phyloP scores from a whole-genome alignment of 208 protist species.

The Hexamita inflata region DNA sequence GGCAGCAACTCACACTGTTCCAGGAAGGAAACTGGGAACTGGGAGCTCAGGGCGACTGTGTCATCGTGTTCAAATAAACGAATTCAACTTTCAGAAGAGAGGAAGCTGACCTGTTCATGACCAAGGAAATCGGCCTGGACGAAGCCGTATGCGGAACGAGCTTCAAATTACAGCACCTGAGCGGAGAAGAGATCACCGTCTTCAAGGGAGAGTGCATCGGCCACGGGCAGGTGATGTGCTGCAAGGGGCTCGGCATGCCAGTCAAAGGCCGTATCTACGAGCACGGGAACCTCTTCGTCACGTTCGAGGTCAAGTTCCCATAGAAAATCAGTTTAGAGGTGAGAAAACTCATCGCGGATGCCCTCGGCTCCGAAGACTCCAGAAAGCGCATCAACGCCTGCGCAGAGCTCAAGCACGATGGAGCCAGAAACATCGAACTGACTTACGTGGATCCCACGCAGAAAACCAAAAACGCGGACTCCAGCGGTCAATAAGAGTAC shows the following conservation, averaged over 20 bases:
- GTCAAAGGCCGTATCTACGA: constrained; percentile 10
- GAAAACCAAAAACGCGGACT: too few species aligned
- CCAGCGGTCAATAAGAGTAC: too few species aligned
- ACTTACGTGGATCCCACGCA: neutral
- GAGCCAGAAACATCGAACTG: neutral
- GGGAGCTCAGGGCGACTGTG: neutral
- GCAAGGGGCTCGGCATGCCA: constrained; percentile 16
- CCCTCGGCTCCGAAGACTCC: neutral
- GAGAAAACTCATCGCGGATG: neutral
- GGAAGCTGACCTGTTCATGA: constrained; percentile 25
- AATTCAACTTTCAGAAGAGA: constrained; percentile 1
- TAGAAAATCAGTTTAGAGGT: neutral
- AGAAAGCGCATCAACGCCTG: neutral
- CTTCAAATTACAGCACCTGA: neutral
- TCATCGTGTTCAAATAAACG: constrained; percentile 10
- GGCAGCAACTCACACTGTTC: neutral
- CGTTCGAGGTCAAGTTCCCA: neutral
- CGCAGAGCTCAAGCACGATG: neutral
- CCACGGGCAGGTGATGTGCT: constrained; percentile 4
- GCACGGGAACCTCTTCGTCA: constrained; percentile 16
- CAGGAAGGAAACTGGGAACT: constrained; percentile 6
- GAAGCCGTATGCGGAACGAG: neutral
- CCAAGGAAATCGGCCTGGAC: neutral
- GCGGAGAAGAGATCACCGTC: neutral
- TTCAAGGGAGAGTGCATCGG: neutral